These are phyloP conservation scores for Dendrocalamus sinicus DNA, from an alignment of 176 grass and related monocot genomes.

Conservation along the genomic window DNA sequence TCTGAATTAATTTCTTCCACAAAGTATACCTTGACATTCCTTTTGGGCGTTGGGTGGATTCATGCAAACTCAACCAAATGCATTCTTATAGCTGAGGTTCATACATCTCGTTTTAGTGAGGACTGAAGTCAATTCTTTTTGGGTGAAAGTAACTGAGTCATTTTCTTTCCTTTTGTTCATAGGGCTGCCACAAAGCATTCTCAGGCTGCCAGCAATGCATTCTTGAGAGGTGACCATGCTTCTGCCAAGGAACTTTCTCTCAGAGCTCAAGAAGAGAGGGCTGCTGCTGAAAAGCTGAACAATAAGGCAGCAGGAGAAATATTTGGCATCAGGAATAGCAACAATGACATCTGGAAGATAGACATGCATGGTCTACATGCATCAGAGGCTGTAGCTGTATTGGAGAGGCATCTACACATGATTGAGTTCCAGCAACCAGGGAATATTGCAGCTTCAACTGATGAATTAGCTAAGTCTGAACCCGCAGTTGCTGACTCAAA, in stretches of 20 bases:
- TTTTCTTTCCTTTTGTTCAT: slow-evolving; percentile 36
- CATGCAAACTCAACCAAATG: neutral
- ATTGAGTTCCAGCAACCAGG: slow-evolving; percentile 56
- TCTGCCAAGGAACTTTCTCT: slow-evolving; percentile 66
- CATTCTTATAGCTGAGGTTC: neutral
- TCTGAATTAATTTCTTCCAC: slow-evolving; percentile 7
- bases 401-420: slow-evolving; percentile 64
- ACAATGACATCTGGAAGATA: slow-evolving; percentile 68
- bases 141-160: neutral
- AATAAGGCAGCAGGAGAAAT: slow-evolving; percentile 79
- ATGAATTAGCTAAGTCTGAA: slow-evolving; percentile 41
- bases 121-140: neutral
- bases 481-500: slow-evolving; percentile 22
- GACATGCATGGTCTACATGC: slow-evolving; percentile 95
- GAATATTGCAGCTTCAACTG: slow-evolving; percentile 37
- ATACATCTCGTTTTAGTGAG: neutral
- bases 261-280: slow-evolving; percentile 64
- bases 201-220: slow-evolving; percentile 82
- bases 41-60: neutral
- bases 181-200: slow-evolving; percentile 85
- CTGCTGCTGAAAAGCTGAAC: slow-evolving; percentile 70
- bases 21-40: neutral
- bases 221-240: slow-evolving; percentile 69
- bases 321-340: slow-evolving; percentile 65
- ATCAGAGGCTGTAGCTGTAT: slow-evolving; percentile 65